Evolutionary conservation across 208 protist species (phyloP).

Genomic region (Crithidia sp.): DNA sequence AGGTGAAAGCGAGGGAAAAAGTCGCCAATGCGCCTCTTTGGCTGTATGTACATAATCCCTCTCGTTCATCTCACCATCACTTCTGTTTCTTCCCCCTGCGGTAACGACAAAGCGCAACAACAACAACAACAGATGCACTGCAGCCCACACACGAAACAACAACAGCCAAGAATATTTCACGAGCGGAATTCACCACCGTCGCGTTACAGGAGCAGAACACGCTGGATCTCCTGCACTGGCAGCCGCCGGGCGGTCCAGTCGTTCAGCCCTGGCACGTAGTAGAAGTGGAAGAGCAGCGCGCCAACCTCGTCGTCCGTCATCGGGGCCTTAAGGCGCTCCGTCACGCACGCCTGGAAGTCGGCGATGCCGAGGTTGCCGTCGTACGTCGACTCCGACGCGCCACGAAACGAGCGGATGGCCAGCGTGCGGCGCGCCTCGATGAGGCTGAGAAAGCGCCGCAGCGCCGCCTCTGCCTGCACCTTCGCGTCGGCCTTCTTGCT

Average conservation of each 20-base stretch:
- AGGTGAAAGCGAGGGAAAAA: too few relatives aligned
- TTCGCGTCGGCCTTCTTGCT: constrained; percentile 35
- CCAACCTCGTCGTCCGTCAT: constrained; percentile 76
- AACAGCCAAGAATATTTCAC: too few relatives aligned
- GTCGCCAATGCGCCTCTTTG: too few relatives aligned
- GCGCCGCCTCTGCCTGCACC: constrained; percentile 56
- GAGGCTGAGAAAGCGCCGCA: constrained; percentile 74
- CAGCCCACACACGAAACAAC: too few relatives aligned
- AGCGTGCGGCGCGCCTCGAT: constrained; percentile 79
- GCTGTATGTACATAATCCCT: too few relatives aligned
- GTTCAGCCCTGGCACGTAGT: constrained; percentile 56
- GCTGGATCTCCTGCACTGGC: constrained; percentile 65
- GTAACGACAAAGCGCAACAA: too few relatives aligned
- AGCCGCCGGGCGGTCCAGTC: constrained; percentile 78
- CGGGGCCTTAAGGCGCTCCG: constrained; percentile 58
- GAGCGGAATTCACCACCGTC: too few relatives aligned
- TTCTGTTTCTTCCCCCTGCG: too few relatives aligned
- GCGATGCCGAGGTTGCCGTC: constrained; percentile 82
- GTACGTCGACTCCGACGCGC: constrained; percentile 54
- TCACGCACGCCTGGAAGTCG: constrained; percentile 70
- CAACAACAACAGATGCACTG: too few relatives aligned
- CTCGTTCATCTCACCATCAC: too few relatives aligned
- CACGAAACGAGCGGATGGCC: constrained; percentile 74
- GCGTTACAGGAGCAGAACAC: constrained; percentile 58
- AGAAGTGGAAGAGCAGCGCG: constrained; percentile 86